A percentile compares a stretch with the other conserved stretches of the same genome.
These are phyloP conservation scores for Xylaria polymorpha DNA, from an alignment of 2,329 filamentous ascomycete genomes.

Conservation along the genomic window DNA sequence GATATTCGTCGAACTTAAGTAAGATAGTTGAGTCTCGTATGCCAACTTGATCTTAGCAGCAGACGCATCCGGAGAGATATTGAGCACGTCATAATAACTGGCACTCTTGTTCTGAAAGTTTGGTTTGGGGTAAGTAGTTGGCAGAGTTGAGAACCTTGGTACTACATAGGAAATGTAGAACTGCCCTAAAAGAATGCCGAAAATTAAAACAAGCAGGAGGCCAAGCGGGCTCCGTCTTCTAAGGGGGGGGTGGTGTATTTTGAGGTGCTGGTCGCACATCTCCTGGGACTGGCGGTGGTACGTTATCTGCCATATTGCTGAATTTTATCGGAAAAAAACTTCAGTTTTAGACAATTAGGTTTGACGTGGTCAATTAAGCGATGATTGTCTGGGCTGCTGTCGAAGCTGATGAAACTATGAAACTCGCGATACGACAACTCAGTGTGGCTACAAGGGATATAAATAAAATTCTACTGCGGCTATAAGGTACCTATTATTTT, in stretches of 20 bases:
- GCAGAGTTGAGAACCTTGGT: not conserved
- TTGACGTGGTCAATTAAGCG: not conserved
- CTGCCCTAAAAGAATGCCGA: not conserved
- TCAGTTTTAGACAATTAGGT: not conserved
- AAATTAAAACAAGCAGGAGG: not conserved
- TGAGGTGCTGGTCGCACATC: not conserved
- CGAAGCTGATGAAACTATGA: not conserved
- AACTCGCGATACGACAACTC: not conserved
- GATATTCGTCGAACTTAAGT: not conserved
- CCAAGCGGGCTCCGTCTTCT: not conserved
- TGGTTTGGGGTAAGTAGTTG: not conserved
- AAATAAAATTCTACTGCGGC: not conserved
- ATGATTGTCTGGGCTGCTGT: not conserved
- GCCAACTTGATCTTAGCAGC: not conserved
- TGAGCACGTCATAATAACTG: constrained; percentile 16
- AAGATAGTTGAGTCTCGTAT: not conserved
- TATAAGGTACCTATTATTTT: not conserved
- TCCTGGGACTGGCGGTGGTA: not conserved
- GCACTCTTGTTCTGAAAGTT: constrained; percentile 15
- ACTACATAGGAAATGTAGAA: constrained; percentile 12
- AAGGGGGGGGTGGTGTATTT: not conserved
- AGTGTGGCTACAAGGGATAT: not conserved
- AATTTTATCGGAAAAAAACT: not conserved
- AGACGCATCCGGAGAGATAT: not conserved
- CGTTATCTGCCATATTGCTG: not conserved